phyloP scores from a whole-genome alignment of 2,329 filamentous ascomycete species.

The Pleurostoma richardsiae region DNA sequence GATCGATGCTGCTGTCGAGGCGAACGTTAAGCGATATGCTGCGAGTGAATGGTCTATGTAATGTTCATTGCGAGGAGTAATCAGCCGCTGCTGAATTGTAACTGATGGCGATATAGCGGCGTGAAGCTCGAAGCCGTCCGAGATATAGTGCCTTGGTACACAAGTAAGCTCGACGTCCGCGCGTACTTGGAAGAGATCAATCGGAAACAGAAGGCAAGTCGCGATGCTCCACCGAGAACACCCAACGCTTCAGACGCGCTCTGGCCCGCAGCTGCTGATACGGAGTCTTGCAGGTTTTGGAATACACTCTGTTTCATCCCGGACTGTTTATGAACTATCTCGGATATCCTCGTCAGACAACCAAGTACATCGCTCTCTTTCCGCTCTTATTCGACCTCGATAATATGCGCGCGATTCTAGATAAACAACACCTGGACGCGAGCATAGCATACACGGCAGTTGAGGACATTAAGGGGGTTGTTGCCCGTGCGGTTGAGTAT shows the following conservation, averaged over 20 bases:
- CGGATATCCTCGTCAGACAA: slow-evolving; percentile 31
- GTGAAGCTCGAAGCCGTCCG: slow-evolving; percentile 15
- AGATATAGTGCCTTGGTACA: slow-evolving; percentile 15
- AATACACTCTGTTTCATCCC: slow-evolving; percentile 45
- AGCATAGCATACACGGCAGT: slow-evolving; percentile 24
- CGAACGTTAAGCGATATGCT: slow-evolving; percentile 16
- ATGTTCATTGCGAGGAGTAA: neutral
- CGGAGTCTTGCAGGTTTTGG: slow-evolving; percentile 25
- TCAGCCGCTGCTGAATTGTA: neutral
- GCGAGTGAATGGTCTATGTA: slow-evolving; percentile 18
- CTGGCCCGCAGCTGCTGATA: neutral
- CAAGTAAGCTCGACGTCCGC: slow-evolving; percentile 31
- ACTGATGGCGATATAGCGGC: neutral
- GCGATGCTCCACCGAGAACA: slow-evolving; percentile 11
- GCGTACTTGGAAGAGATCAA: slow-evolving; percentile 34
- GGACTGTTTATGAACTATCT: slow-evolving; percentile 44
- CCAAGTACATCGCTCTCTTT: slow-evolving; percentile 27
- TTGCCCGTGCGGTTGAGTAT: slow-evolving; percentile 29
- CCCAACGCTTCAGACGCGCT: neutral
- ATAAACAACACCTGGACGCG: slow-evolving; percentile 22
- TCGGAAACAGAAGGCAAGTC: slow-evolving; percentile 25
- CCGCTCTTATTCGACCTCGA: slow-evolving; percentile 27
- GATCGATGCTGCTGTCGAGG: slow-evolving; percentile 16
- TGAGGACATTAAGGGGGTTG: slow-evolving; percentile 27
- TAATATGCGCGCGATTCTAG: slow-evolving; percentile 21